A percentile compares a stretch with the other conserved stretches of the same genome.
These are phyloP conservation scores for Centrapalus pauciflorus DNA, from an alignment of 129 eudicot genomes.

Conservation along the genomic window DNA sequence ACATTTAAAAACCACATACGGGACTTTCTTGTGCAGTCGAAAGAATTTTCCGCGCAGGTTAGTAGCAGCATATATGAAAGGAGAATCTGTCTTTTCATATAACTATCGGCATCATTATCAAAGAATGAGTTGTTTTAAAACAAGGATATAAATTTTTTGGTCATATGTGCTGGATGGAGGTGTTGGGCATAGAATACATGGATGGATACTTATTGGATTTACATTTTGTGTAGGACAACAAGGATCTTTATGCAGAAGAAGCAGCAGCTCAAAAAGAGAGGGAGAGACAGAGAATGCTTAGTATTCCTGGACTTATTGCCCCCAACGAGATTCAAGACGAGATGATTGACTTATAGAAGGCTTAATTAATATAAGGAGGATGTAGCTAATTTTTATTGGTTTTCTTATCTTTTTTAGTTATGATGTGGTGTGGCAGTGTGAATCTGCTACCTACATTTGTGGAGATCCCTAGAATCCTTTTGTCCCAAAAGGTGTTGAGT, in stretches of 20 bases:
- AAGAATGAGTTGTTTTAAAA: too few species aligned
- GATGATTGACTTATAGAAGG: conserved; percentile 68
- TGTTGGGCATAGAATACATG: too few species aligned
- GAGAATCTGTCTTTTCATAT: neutral
- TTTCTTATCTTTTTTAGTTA: conserved; percentile 8
- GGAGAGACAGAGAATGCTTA: conserved; percentile 79
- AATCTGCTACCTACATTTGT: conserved; percentile 18
- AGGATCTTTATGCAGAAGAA: conserved; percentile 96
- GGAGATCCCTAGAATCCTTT: conserved; percentile 19
- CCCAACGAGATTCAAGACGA: conserved; percentile 98
- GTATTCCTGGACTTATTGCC: conserved; percentile 92
- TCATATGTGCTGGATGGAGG: too few species aligned
- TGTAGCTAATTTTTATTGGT: conserved; percentile 20
- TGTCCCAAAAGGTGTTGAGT: conserved; percentile 9
- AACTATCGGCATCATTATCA: too few species aligned
- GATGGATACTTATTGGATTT: too few species aligned
- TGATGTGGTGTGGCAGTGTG: neutral
- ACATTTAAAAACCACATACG: conserved; percentile 86
- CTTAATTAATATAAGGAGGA: neutral
- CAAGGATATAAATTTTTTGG: too few species aligned
- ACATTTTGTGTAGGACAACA: conserved; percentile 62
- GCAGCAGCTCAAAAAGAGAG: conserved; percentile 93
- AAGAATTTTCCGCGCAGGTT: conserved; percentile 98
- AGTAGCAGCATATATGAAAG: neutral
- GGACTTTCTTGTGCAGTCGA: conserved; percentile 94